Evolutionary conservation across 192 early-diverging fungal genomes (phyloP).

Genomic region (Gamsiella multidivaricata): DNA sequence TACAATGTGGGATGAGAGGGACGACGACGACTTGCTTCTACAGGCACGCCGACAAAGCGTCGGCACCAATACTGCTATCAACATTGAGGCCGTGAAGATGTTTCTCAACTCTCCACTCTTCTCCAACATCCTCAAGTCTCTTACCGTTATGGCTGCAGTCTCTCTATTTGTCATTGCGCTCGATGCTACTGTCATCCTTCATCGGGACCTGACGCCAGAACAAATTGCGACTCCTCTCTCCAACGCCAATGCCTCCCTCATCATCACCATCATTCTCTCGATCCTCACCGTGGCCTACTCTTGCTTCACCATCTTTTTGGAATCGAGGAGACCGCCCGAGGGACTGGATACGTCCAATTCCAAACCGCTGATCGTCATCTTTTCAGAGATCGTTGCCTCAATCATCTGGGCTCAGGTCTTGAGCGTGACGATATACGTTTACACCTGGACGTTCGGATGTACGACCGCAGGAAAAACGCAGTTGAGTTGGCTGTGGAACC

Average conservation of each 20-base stretch:
- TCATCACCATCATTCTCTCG: constrained; percentile 22
- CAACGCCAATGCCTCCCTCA: constrained; percentile 15
- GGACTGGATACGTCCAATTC: constrained; percentile 25
- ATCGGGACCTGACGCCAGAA: not conserved
- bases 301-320: constrained; percentile 33
- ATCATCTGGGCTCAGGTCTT: constrained; percentile 43
- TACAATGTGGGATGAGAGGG: constrained; percentile 27
- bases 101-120: constrained; percentile 35
- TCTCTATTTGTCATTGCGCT: constrained; percentile 17
- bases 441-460: constrained; percentile 37
- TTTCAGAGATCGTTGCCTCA: constrained; percentile 36
- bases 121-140: constrained; percentile 30
- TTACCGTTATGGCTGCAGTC: constrained; percentile 16
- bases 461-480: not conserved
- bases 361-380: constrained; percentile 36
- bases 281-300: constrained; percentile 29
- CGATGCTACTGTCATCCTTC: constrained; percentile 13
- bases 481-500: constrained; percentile 7
- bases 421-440: constrained; percentile 37
- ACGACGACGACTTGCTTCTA: not conserved
- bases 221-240: not conserved
- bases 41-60: constrained; percentile 8
- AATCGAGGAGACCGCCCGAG: constrained; percentile 27
- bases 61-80: constrained; percentile 30
- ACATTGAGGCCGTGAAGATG: constrained; percentile 20